A percentile compares a stretch with the other conserved stretches of the same genome.
phyloP scores from a whole-genome alignment of 768 basidiomycete species.

The Trametes coccinea region DNA sequence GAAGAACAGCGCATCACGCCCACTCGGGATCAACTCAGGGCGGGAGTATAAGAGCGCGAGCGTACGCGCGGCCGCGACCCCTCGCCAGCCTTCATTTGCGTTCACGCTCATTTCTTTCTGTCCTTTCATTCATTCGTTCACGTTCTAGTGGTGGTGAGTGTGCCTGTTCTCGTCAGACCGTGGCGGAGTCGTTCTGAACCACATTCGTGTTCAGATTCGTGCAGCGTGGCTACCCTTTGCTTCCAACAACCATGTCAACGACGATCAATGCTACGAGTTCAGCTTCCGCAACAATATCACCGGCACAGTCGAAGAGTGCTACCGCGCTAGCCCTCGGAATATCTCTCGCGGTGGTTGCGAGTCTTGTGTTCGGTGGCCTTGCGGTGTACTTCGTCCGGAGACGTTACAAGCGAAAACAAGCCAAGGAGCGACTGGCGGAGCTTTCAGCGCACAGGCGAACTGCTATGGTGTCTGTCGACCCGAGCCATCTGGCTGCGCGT shows the following conservation, averaged over 20 bases:
- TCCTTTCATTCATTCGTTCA: neutral
- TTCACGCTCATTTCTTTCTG: conserved; percentile 8
- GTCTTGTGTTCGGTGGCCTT: conserved; percentile 15
- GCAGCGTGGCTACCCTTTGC: conserved; percentile 6
- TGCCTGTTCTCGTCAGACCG: neutral
- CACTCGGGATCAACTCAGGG: neutral
- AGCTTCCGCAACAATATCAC: conserved; percentile 1
- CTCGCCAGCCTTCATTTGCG: conserved; percentile 7
- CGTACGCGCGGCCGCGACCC: neutral
- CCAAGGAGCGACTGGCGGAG: conserved; percentile 3
- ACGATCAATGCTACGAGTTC: conserved; percentile 2
- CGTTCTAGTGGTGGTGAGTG: neutral
- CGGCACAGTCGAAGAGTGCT: conserved; percentile 7
- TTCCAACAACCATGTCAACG: conserved; percentile 11
- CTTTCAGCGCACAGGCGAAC: conserved; percentile 15
- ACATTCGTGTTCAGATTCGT: neutral
- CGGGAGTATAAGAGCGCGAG: conserved; percentile 2
- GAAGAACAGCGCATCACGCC: conserved; percentile 18
- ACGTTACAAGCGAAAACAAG: conserved; percentile 4
- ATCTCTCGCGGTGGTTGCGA: conserved; percentile 17
- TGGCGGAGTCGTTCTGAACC: neutral
- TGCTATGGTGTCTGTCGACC: conserved; percentile 20
- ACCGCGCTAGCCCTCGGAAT: conserved; percentile 19
- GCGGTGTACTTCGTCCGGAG: conserved; percentile 17
- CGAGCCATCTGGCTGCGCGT: conserved; percentile 18